Evolutionary conservation across 257 asterid genomes (phyloP), one percentile per base, ranked within the genome.

Genomic region (Solanum tarapatanum): DNA sequence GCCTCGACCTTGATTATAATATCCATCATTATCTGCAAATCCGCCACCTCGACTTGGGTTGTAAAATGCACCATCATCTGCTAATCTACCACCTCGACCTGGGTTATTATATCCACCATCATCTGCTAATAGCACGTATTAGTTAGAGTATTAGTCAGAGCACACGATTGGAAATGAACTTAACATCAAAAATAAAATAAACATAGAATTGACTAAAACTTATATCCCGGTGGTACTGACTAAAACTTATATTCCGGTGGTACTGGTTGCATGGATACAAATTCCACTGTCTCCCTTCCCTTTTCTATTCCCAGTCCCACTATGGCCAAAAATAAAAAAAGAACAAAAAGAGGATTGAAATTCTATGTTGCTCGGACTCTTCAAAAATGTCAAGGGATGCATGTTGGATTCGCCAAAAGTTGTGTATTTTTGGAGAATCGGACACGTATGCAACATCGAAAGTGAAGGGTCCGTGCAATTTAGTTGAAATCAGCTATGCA

Each of bases 1-100:
- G 0, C 64, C 84, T 26, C 28, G 85, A 28, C 85, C 69, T 28
- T 12, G 85, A 9, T 80, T 45, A 48, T 45, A 80, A 17, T 80
- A 16, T 80, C 85, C 69, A 16, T 68, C 88, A 87, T 89, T 58
- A 66, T 89, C 91, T 76, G 90, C 87, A 3, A 87, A 75, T 4
- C 93, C 89, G 72, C 92, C 92, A 48, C 92, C 87, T 24, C 84
- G 84, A 43, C 37, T 35, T 24, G 64, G 84, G 62, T 79, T 76
- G 24, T 76, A 39, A n/a, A n/a, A 23, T 37, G 58, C 58, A 36
- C 77, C 86, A 86, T 89, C 70, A 62, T 89, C 90, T 75, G 90
- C 87, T 2, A 87, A 74, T 6, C 58, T 19, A 23, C 83, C 83
- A 36, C 83, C 83, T 36, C 83, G 83, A 23, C 83, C 55, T 11